These are phyloP conservation scores for Aleurites moluccanus DNA, from an alignment of 441 rosid species.

Conservation along the genomic window DNA sequence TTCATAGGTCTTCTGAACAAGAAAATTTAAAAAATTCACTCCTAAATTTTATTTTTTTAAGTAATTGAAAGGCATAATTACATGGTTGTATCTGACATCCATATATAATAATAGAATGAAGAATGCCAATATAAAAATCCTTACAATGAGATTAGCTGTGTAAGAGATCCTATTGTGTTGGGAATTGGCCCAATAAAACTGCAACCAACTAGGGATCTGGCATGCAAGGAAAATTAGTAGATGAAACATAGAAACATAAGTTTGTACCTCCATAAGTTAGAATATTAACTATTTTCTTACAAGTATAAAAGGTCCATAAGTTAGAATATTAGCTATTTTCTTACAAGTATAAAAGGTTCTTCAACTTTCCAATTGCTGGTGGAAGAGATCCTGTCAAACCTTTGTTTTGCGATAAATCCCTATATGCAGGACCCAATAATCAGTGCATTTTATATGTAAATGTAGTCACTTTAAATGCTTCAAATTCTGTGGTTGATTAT, in stretches of 20 bases:
- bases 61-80: too few relatives aligned
- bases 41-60: too few relatives aligned
- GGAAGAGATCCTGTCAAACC: conserved; percentile 61
- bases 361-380: conserved; percentile 46
- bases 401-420: conserved; percentile 69
- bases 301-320: conserved; percentile 27
- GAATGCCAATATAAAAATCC: conserved; percentile 24
- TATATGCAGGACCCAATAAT: conserved; percentile 18
- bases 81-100: too few relatives aligned
- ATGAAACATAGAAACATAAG: neutral
- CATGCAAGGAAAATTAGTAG: conserved; percentile 3
- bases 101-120: too few relatives aligned
- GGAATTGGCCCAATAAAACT: conserved; percentile 64
- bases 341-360: conserved; percentile 33
- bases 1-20: too few relatives aligned
- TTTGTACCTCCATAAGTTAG: neutral
- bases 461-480: too few relatives aligned
- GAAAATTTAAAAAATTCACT: too few relatives aligned
- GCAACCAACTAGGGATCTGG: conserved; percentile 62
- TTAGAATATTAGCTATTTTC: neutral
- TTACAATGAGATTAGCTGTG: conserved; percentile 49
- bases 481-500: too few relatives aligned
- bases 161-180: conserved; percentile 48
- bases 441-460: neutral
- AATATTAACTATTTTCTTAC: too few relatives aligned